These are phyloP conservation scores for Rhizopogon vesiculosus DNA, from an alignment of 768 basidiomycete genomes.

Conservation along the genomic window DNA sequence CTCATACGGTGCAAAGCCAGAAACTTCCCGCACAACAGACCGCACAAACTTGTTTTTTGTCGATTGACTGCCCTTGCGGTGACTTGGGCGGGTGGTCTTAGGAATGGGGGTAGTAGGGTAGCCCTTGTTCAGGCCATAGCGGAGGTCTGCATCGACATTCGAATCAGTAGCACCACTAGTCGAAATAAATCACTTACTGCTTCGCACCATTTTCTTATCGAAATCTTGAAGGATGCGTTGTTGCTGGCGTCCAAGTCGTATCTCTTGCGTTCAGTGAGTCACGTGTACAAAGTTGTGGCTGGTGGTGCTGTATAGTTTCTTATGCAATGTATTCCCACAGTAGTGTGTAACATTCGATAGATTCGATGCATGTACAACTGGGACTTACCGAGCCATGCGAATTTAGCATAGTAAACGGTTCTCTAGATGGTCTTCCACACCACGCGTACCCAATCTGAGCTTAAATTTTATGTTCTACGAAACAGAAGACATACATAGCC, in stretches of 20 bases:
- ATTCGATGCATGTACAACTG: too few species aligned
- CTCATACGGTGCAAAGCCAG: constrained; percentile 97
- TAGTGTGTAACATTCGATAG: too few species aligned
- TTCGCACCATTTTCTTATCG: constrained; percentile 66
- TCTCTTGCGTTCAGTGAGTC: constrained; percentile 13
- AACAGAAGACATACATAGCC: not conserved
- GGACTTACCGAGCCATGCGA: too few species aligned
- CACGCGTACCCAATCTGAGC: too few species aligned
- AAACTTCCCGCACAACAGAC: constrained; percentile 93
- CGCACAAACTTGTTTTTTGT: constrained; percentile 93
- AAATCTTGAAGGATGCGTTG: constrained; percentile 45
- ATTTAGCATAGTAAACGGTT: too few species aligned
- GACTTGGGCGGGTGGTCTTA: constrained; percentile 70
- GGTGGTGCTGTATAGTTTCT: constrained; percentile 53
- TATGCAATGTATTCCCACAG: constrained; percentile 18
- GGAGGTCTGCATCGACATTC: constrained; percentile 54
- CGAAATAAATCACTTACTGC: constrained; percentile 46
- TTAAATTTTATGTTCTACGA: too few species aligned
- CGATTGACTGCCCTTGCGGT: constrained; percentile 90
- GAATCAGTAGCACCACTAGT: constrained; percentile 3
- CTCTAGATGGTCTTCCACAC: too few species aligned
- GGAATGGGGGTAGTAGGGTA: constrained; percentile 83
- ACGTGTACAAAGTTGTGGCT: constrained; percentile 46
- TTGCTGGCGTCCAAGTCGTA: constrained; percentile 18
- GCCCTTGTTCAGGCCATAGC: constrained; percentile 83